Evolutionary conservation across 2,329 filamentous ascomycete genomes (phyloP).

Genomic region (Dothideomycetes sp.): DNA sequence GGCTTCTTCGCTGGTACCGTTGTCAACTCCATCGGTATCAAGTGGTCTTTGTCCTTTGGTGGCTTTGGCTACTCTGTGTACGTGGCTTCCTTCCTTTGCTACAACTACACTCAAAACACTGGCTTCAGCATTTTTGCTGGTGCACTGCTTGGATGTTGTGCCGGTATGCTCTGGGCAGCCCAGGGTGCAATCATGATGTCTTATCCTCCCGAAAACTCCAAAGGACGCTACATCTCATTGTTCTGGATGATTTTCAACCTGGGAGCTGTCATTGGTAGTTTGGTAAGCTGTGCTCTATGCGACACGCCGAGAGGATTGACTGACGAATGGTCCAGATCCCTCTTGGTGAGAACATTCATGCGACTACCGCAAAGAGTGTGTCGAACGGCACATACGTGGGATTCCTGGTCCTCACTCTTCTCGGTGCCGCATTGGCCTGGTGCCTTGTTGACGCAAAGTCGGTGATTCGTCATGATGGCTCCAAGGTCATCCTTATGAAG

Average conservation of each 20-base stretch:
- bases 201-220: constrained; percentile 70
- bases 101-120: constrained; percentile 56
- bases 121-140: constrained; percentile 71
- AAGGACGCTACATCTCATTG: constrained; percentile 80
- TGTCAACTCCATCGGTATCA: constrained; percentile 66
- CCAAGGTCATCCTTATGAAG: constrained; percentile 77
- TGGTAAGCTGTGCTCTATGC: constrained; percentile 39
- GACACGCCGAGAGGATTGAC: background rate
- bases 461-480: constrained; percentile 68
- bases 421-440: constrained; percentile 61
- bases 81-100: constrained; percentile 59
- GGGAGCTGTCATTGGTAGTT: constrained; percentile 75
- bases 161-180: constrained; percentile 71
- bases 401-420: constrained; percentile 73
- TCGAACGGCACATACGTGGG: constrained; percentile 78
- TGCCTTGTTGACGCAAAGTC: constrained; percentile 61
- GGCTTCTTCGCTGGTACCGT: constrained; percentile 60
- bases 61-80: constrained; percentile 72
- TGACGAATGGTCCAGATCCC: constrained; percentile 46
- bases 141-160: constrained; percentile 66
- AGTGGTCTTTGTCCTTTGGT: constrained; percentile 58
- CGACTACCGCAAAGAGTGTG: constrained; percentile 42
- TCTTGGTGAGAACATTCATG: constrained; percentile 63
- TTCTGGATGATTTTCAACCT: constrained; percentile 97
- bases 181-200: constrained; percentile 85